Conservation (phyloP, 352 stramenopile genomes). For the Pythium periplocum region DNA sequence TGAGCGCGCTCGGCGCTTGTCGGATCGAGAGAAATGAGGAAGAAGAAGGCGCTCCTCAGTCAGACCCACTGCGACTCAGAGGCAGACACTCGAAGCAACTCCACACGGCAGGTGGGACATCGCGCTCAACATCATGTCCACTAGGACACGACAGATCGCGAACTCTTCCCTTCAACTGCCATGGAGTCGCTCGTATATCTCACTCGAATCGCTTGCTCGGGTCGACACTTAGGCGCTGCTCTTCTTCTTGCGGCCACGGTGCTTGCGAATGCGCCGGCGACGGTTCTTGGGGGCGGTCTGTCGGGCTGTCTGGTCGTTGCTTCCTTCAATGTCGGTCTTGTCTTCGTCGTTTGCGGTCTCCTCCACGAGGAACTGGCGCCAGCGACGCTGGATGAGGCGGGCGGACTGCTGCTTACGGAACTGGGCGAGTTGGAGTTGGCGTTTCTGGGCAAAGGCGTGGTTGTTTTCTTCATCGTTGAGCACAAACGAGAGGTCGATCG, state of each 20-base stretch:
- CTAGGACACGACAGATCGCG: conserved; percentile 16
- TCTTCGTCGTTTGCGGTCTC: conserved; percentile 8
- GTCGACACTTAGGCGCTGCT: conserved; percentile 8
- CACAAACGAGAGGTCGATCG: conserved; percentile 25
- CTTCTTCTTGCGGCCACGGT: conserved; percentile 28
- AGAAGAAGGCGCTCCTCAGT: background rate
- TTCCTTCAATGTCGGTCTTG: conserved; percentile 16
- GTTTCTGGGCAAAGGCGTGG: conserved; percentile 7
- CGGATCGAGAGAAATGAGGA: no score
- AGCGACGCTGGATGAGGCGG: conserved; percentile 20
- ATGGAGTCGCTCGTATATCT: background rate
- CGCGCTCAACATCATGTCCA: conserved; percentile 20
- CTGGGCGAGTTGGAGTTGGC: conserved; percentile 7
- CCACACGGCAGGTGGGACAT: conserved; percentile 10
- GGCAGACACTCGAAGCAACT: background rate
- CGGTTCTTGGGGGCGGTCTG: conserved; percentile 10
- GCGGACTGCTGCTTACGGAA: conserved; percentile 18
- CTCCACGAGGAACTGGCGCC: conserved; percentile 11
- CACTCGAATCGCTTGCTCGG: background rate
- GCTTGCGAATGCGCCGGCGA: conserved; percentile 21
- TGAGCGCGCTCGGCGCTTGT: no score
- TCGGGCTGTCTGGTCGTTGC: background rate
- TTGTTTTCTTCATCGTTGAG: conserved; percentile 15
- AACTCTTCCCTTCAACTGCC: conserved; percentile 18
- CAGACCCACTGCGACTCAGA: background rate